Base-by-base conservation (phyloP, 2,329 filamentous ascomycete genomes). In the Diaporthe citri region DNA sequence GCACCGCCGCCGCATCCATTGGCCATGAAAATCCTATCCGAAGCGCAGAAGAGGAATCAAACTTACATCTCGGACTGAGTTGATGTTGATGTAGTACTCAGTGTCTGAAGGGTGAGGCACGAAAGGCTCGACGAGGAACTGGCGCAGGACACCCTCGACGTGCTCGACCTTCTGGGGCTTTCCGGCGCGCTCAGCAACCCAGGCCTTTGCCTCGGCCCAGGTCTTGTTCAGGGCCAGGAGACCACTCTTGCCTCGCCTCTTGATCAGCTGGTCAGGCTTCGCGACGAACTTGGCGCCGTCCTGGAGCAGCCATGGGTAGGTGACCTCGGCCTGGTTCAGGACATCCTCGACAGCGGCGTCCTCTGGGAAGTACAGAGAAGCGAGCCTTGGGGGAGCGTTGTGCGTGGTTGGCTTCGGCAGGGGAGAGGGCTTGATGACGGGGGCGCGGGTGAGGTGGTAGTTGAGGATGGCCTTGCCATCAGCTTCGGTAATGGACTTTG, bases 381-480 rank as follows among this genome's bases (percentile, higher is more conserved):
- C 96, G 82, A 98, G 92, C 87, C 94, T 96, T 81, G 96, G 89
- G 77, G 97, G 93, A 80, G 97, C 89, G 89, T 98, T 98, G 93
- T 99, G 97, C 86, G 92, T 97, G 79, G 94, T 87, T 78, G 94
- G 90, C 79, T 90, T 85, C 80, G 96, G 95, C 74, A 98, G 95
- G 87, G 97, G 95, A 83, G 95, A 96, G 80, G 96, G 94, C 94
- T 98, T 98, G 92, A 99, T 98, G 86, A 97, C 94, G 79, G 95
- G 93, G 81, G 97, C 95, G 85, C 97, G 94, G 82, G 97, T 98
- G 88, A 99, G 95, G 91, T 98, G 97, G 92, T 98, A 99, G 94
- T 98, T 98, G 92, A 99, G 92, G 90, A 99, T 98, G 91, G 97
- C 97, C 94, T 99, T 99, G 92, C 97, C 97, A 90, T 99, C 97